A percentile compares a stretch with the other conserved stretches of the same genome.
These are phyloP conservation scores for Lipomyces yamanashiensis DNA, from an alignment of 805 yeast species.

Conservation along the genomic window DNA sequence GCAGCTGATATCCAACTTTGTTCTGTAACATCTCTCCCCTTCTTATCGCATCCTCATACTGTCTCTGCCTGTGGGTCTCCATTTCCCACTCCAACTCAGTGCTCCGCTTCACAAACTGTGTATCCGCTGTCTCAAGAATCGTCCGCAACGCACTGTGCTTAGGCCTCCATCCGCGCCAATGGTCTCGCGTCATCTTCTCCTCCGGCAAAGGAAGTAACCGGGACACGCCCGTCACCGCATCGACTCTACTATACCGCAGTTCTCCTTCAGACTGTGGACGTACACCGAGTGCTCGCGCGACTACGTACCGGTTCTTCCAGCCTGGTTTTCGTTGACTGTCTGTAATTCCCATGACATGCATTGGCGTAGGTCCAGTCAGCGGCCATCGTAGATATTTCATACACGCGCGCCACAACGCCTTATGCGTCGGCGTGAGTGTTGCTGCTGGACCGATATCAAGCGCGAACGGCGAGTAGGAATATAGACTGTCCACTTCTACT, in stretches of 20 bases:
- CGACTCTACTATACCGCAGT: neutral
- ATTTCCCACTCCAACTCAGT: neutral
- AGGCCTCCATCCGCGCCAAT: slow-evolving; percentile 11
- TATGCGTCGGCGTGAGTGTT: neutral
- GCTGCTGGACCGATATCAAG: neutral
- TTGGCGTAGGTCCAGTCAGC: neutral
- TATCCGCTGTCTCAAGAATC: neutral
- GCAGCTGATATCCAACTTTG: neutral
- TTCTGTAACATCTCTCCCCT: neutral
- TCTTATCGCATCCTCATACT: neutral
- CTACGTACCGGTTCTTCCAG: slow-evolving; percentile 10
- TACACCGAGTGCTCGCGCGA: slow-evolving; percentile 10
- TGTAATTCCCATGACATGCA: neutral
- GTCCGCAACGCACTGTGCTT: neutral
- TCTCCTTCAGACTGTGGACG: neutral
- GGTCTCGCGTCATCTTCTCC: slow-evolving; percentile 5
- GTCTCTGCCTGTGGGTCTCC: neutral
- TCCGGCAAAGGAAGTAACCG: slow-evolving; percentile 6
- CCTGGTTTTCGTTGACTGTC: neutral
- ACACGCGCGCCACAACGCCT: slow-evolving; percentile 21
- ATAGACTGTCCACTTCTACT: slow-evolving; percentile 1
- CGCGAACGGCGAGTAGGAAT: slow-evolving; percentile 12
- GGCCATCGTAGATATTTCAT: slow-evolving; percentile 19
- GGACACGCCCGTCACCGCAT: neutral
- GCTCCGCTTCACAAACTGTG: neutral